Percentiles rank a stretch among this genome's conserved stretches.
These are phyloP conservation scores for Limnanthes douglasii DNA, from an alignment of 345 rosid species.

Conservation along the genomic window DNA sequence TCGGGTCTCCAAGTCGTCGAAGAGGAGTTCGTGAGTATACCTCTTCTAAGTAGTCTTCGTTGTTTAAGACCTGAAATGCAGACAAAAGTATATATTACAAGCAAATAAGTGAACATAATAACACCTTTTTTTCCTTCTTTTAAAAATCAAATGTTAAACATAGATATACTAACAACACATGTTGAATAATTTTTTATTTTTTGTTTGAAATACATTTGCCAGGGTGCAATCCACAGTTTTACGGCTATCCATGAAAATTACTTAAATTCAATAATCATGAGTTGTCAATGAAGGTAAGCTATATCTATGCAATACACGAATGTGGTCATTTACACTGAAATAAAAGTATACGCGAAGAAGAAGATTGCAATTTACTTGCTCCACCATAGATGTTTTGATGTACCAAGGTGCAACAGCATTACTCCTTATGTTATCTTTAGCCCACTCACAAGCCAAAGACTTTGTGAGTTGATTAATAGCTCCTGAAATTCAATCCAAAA, in stretches of 20 bases:
- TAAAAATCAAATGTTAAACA: too few relatives aligned
- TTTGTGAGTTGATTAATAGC: conserved; percentile 68
- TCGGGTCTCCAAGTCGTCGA: conserved; percentile 16
- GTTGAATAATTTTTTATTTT: too few relatives aligned
- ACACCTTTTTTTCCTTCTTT: too few relatives aligned
- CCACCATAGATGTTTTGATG: conserved; percentile 73
- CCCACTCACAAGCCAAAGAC: conserved; percentile 79
- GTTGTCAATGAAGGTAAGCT: neutral
- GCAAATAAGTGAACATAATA: too few relatives aligned
- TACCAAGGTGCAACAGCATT: conserved; percentile 87
- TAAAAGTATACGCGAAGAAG: neutral
- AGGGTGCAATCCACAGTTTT: too few relatives aligned
- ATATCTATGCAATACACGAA: neutral
- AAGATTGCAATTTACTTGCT: conserved; percentile 29
- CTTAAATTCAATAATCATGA: neutral
- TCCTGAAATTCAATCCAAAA: conserved; percentile 21
- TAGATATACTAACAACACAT: too few relatives aligned
- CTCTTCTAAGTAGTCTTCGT: conserved; percentile 10
- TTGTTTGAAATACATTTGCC: too few relatives aligned
- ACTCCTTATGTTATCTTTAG: conserved; percentile 62
- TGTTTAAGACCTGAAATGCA: conserved; percentile 13
- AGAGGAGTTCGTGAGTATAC: conserved; percentile 15
- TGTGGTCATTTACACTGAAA: neutral
- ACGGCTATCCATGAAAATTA: neutral
- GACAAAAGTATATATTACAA: too few relatives aligned